phyloP scores from a whole-genome alignment of 225 moss, liverwort and hornwort genomes.

The Climacium dendroides region DNA sequence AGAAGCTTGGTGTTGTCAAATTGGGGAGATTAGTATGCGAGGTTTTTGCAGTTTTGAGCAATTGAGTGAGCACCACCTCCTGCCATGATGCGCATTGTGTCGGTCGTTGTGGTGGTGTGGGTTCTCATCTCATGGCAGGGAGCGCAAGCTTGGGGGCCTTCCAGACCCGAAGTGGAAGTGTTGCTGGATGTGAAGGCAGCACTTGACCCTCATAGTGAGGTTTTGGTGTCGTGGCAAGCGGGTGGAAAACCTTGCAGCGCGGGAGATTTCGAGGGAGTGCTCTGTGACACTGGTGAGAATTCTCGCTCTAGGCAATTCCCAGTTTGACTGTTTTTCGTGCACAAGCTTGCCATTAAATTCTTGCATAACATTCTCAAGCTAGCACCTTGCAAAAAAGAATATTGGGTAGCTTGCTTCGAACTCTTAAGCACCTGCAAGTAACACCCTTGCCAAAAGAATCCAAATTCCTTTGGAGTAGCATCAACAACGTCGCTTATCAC shows the following conservation, averaged over 20 bases:
- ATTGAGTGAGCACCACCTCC: background rate
- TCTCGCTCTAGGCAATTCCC: background rate
- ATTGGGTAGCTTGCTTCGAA: background rate
- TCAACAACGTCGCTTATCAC: background rate
- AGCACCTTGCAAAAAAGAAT: background rate
- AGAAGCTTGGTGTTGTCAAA: background rate
- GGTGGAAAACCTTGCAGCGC: slow-evolving; percentile 16
- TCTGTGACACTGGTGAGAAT: slow-evolving; percentile 28
- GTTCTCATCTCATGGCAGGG: slow-evolving; percentile 1
- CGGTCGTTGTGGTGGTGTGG: background rate
- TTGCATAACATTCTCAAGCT: background rate
- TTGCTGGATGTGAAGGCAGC: slow-evolving; percentile 38
- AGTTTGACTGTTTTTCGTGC: background rate
- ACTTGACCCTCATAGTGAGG: slow-evolving; percentile 17
- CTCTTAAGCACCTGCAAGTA: background rate
- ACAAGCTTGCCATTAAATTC: background rate
- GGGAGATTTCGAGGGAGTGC: slow-evolving; percentile 31
- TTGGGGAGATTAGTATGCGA: background rate
- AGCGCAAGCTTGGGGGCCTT: background rate
- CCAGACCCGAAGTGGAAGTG: slow-evolving; percentile 24
- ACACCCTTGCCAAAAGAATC: background rate
- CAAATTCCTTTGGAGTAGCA: background rate
- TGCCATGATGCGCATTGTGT: slow-evolving; percentile 1
- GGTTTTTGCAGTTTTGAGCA: background rate
- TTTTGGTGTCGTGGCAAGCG: slow-evolving; percentile 17